phyloP scores from a whole-genome alignment of 176 grass and related monocot genomes.

The Microstegium vimineum region DNA sequence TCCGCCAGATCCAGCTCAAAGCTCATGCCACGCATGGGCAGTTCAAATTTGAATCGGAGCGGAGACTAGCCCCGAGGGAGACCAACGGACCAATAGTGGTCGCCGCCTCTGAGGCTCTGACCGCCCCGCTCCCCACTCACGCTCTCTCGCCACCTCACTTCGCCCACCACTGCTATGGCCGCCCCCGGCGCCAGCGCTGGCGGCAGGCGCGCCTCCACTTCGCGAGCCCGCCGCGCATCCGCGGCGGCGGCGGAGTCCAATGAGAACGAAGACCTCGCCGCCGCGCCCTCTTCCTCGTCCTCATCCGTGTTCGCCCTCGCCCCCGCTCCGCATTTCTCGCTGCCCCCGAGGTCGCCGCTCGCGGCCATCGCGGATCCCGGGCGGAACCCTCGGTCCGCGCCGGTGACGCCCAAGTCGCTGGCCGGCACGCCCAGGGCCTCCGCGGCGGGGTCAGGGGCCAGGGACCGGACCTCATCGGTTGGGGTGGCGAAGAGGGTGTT shows the following conservation, averaged over 20 bases:
- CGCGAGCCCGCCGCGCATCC: slow-evolving; percentile 12
- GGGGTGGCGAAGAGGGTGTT: slow-evolving; percentile 40
- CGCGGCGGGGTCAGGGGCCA: slow-evolving; percentile 24
- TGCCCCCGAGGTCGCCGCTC: slow-evolving; percentile 68
- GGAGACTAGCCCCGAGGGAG: slow-evolving; percentile 11
- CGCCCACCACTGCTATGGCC: slow-evolving; percentile 32
- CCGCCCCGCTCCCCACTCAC: slow-evolving; percentile 8
- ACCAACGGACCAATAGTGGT: no score
- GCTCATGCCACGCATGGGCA: not conserved
- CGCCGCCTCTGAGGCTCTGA: not conserved
- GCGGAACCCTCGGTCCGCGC: slow-evolving; percentile 59
- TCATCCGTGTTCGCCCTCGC: not conserved
- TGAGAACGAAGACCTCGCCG: slow-evolving; percentile 58
- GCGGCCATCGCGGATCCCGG: slow-evolving; percentile 61
- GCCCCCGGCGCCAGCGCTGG: slow-evolving; percentile 3
- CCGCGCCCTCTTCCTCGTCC: slow-evolving; percentile 8
- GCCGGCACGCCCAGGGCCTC: slow-evolving; percentile 38
- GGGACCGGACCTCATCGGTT: slow-evolving; percentile 50
- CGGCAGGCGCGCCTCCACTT: slow-evolving; percentile 24
- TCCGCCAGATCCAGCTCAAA: slow-evolving; percentile 11
- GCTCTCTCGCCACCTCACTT: not conserved
- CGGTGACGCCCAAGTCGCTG: slow-evolving; percentile 57
- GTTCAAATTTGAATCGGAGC: slow-evolving; percentile 54
- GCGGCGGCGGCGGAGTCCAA: slow-evolving; percentile 37
- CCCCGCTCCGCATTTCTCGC: slow-evolving; percentile 1